These are phyloP conservation scores for Termitomyces sp. DNA, from an alignment of 768 basidiomycete species.

Conservation along the genomic window DNA sequence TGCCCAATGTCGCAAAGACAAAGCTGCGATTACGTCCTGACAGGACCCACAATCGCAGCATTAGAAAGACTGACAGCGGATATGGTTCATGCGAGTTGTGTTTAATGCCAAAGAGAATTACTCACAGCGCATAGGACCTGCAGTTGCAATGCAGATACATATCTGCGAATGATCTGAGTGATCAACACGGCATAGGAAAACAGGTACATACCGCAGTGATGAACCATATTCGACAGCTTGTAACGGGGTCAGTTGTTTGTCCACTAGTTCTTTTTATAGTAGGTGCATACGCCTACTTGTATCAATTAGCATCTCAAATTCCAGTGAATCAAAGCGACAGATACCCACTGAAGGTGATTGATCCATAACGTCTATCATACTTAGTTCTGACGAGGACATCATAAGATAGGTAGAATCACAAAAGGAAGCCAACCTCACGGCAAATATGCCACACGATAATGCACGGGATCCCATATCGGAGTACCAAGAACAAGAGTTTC, in stretches of 20 bases:
- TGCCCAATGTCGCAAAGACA: conserved; percentile 21
- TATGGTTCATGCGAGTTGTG: background rate
- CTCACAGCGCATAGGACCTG: conserved; percentile 30
- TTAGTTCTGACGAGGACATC: background rate
- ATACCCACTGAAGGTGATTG: background rate
- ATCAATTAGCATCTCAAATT: background rate
- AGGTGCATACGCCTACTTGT: conserved; percentile 10
- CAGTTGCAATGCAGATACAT: conserved; percentile 29
- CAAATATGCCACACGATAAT: conserved; percentile 17
- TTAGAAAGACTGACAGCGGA: conserved; percentile 26
- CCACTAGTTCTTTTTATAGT: background rate
- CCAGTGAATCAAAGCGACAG: background rate
- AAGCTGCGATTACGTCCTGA: conserved; percentile 24
- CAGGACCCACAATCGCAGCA: conserved; percentile 34
- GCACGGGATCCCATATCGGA: conserved; percentile 31
- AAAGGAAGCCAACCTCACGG: background rate
- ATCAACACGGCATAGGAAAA: background rate
- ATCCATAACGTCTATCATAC: background rate
- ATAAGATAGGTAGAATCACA: background rate
- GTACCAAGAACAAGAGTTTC: conserved; percentile 33
- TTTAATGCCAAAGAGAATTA: background rate
- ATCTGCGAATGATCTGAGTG: conserved; percentile 13
- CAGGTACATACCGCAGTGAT: conserved; percentile 8
- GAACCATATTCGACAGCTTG: conserved; percentile 13
- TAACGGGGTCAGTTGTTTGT: background rate